phyloP scores from a whole-genome alignment of 495 filamentous ascomycete genomes.

The Xylaria nigripes region DNA sequence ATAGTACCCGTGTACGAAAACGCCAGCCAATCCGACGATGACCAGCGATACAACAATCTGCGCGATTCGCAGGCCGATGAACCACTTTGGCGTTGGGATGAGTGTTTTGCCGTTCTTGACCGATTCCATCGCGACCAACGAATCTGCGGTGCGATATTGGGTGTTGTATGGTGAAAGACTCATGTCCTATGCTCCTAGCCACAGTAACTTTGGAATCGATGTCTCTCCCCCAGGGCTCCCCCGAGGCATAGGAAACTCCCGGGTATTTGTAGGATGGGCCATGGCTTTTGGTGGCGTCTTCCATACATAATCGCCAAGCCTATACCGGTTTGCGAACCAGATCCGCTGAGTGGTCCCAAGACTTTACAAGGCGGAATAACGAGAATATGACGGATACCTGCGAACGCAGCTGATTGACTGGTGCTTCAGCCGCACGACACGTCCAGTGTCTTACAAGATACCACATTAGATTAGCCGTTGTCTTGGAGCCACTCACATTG shows the following conservation, averaged over 20 bases:
- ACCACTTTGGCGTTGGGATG: constrained; percentile 33
- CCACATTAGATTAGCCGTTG: not conserved
- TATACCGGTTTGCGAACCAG: not conserved
- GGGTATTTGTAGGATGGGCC: constrained; percentile 4
- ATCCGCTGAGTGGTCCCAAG: not conserved
- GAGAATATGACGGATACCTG: not conserved
- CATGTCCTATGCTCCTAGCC: not conserved
- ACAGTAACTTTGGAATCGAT: not conserved
- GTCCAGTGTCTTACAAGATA: not conserved
- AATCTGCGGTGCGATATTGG: not conserved
- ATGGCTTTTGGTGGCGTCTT: not conserved
- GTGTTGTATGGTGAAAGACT: not conserved
- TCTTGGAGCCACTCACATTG: constrained; percentile 5
- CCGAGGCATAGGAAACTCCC: not conserved
- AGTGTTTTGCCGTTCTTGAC: constrained; percentile 18
- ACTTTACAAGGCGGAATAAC: not conserved
- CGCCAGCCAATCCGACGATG: constrained; percentile 31
- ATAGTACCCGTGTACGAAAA: constrained; percentile 35
- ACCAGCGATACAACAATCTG: constrained; percentile 34
- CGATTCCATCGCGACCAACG: constrained; percentile 1
- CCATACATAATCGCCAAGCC: not conserved
- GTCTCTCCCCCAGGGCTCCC: not conserved
- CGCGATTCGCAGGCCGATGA: constrained; percentile 30
- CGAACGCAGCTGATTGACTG: constrained; percentile 5
- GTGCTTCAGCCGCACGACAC: constrained; percentile 6